phyloP scores from a whole-genome alignment of 768 basidiomycete genomes.

The Melanogaster broomeanus region DNA sequence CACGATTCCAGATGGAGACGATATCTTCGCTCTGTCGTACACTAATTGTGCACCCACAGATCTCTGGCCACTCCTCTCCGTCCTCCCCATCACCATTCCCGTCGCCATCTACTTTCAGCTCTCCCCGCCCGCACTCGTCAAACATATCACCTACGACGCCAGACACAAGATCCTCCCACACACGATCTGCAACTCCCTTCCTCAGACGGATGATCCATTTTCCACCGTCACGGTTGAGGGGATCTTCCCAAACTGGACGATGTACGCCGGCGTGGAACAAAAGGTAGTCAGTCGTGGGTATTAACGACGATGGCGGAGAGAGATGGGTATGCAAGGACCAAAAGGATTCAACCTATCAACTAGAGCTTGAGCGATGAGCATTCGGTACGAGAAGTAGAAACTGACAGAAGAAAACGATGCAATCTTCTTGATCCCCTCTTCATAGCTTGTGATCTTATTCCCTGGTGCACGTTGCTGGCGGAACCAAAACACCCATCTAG shows the following conservation, averaged over 20 bases:
- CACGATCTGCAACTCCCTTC: conserved; percentile 86
- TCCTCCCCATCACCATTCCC: conserved; percentile 40
- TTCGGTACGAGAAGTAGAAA: conserved; percentile 8
- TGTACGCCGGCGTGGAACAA: conserved; percentile 86
- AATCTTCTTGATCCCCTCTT: conserved; percentile 93
- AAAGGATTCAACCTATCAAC: conserved; percentile 83
- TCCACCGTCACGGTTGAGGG: conserved; percentile 82
- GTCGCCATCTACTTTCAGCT: conserved; percentile 29
- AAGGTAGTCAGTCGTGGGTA: conserved; percentile 92
- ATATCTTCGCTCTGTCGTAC: conserved; percentile 95
- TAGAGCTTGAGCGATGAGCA: conserved; percentile 8
- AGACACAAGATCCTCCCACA: conserved; percentile 90
- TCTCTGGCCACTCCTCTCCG: conserved; percentile 66
- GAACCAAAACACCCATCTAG: conserved; percentile 91
- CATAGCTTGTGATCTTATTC: conserved; percentile 87
- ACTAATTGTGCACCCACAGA: conserved; percentile 94
- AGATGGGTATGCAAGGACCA: conserved; percentile 95
- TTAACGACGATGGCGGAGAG: conserved; percentile 76
- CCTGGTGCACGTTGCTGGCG: conserved; percentile 88
- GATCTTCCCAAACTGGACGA: conserved; percentile 96
- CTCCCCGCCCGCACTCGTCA: conserved; percentile 52
- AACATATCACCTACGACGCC: conserved; percentile 92
- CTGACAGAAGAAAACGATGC: conserved; percentile 85
- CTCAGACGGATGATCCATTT: conserved; percentile 95
- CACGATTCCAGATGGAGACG: conserved; percentile 88